Evolutionary conservation across 2,329 filamentous ascomycete genomes (phyloP).

Genomic region (Rhynchosporium agropyri): DNA sequence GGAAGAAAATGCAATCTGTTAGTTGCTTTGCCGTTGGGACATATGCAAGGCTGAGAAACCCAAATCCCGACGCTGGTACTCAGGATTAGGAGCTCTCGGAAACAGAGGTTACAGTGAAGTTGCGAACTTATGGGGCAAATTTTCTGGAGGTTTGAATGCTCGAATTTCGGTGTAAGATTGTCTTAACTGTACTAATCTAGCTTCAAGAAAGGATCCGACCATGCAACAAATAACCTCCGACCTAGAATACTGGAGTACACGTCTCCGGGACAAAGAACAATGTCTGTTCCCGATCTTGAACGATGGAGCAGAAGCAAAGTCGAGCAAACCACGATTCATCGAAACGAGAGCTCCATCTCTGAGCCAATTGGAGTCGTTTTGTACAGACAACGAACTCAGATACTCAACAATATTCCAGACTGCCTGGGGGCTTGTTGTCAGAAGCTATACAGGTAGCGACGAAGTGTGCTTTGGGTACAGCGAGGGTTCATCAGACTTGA

Average conservation of each 20-base stretch:
- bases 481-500: slow-evolving; percentile 38
- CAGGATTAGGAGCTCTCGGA: not conserved
- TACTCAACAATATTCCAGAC: slow-evolving; percentile 44
- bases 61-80: not conserved
- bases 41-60: slow-evolving; percentile 10
- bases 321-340: not conserved
- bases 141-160: not conserved
- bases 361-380: slow-evolving; percentile 34
- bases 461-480: slow-evolving; percentile 46
- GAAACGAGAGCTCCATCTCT: not conserved
- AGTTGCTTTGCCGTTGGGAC: not conserved
- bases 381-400: slow-evolving; percentile 44
- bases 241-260: slow-evolving; percentile 8
- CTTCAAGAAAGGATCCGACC: not conserved
- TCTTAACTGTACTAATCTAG: not conserved
- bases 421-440: slow-evolving; percentile 46
- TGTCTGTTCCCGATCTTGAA: slow-evolving; percentile 10
- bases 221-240: slow-evolving; percentile 2
- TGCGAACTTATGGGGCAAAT: not conserved
- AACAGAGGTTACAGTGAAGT: not conserved
- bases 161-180: not conserved
- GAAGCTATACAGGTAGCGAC: slow-evolving; percentile 45
- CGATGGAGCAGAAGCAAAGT: not conserved
- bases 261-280: slow-evolving; percentile 14
- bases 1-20: not conserved